phyloP scores from a whole-genome alignment of 176 grass and related monocot genomes.

The Carex pumila region DNA sequence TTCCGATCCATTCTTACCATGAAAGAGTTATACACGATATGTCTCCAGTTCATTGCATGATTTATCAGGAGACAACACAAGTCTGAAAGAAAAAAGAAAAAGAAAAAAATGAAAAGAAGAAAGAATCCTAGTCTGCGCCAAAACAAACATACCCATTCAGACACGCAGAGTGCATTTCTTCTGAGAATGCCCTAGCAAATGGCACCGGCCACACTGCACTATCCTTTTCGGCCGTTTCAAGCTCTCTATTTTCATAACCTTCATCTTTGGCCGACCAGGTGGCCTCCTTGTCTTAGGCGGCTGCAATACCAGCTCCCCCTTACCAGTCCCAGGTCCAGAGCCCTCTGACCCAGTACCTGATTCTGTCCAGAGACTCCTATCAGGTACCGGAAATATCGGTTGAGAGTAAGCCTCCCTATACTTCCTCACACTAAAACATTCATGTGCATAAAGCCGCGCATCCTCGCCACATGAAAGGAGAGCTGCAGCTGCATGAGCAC shows the following conservation, averaged over 20 bases:
- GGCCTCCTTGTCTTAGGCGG: constrained; percentile 75
- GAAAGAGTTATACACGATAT: neutral
- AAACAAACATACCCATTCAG: constrained; percentile 37
- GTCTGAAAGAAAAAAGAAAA: neutral
- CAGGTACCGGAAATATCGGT: constrained; percentile 59
- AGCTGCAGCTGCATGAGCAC: constrained; percentile 87
- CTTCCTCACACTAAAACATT: constrained; percentile 80
- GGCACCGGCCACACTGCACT: constrained; percentile 81
- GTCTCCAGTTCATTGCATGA: neutral
- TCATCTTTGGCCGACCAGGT: constrained; percentile 95
- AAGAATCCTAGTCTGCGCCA: neutral
- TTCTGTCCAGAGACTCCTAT: constrained; percentile 61
- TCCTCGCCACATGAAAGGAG: constrained; percentile 87
- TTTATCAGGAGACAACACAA: neutral
- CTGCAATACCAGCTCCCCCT: constrained; percentile 48
- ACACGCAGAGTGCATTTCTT: constrained; percentile 72
- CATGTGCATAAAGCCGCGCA: constrained; percentile 59
- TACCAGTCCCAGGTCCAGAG: constrained; percentile 21
- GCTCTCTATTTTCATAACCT: constrained; percentile 89
- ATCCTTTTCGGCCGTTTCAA: constrained; percentile 87
- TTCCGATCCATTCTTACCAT: constrained; percentile 1
- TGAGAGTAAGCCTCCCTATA: constrained; percentile 71
- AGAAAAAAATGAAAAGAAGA: neutral
- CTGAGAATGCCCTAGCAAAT: constrained; percentile 92
- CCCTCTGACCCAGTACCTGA: constrained; percentile 25